Percentiles rank a stretch among this genome's conserved stretches.
These are phyloP conservation scores for Triticum urartu DNA, from an alignment of 176 grass and related monocot species.

Conservation along the genomic window DNA sequence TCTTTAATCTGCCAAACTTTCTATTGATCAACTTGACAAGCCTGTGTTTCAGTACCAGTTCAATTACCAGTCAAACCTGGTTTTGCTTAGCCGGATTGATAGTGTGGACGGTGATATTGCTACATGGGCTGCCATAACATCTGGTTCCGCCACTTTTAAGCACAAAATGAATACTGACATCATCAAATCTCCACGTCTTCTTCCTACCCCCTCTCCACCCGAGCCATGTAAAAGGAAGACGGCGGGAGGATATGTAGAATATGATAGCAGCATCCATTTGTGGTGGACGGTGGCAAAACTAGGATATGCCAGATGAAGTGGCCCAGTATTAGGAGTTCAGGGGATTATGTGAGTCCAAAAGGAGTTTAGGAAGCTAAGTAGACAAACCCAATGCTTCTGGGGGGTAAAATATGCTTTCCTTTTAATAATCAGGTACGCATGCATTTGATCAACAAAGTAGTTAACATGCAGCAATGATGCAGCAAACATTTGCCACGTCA, in stretches of 20 bases:
- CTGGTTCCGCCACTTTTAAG: not conserved
- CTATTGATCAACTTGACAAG: not conserved
- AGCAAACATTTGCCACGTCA: not conserved
- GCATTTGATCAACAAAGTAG: slow-evolving; percentile 9
- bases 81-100: not conserved
- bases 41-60: not conserved
- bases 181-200: not conserved
- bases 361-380: not conserved
- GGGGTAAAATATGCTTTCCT: not conserved
- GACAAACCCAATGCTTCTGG: not conserved
- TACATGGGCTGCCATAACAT: not conserved
- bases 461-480: not conserved
- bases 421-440: not conserved
- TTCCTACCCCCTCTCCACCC: not conserved
- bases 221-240: not conserved
- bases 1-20: not conserved
- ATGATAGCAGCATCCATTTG: not conserved
- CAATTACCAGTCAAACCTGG: not conserved
- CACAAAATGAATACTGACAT: not conserved
- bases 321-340: not conserved
- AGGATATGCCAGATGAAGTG: not conserved
- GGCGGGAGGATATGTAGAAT: not conserved
- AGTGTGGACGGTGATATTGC: not conserved
- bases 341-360: not conserved
- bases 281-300: not conserved